Base-by-base conservation (phyloP, 441 rosid species). In the Arabidopsis lyrata region DNA sequence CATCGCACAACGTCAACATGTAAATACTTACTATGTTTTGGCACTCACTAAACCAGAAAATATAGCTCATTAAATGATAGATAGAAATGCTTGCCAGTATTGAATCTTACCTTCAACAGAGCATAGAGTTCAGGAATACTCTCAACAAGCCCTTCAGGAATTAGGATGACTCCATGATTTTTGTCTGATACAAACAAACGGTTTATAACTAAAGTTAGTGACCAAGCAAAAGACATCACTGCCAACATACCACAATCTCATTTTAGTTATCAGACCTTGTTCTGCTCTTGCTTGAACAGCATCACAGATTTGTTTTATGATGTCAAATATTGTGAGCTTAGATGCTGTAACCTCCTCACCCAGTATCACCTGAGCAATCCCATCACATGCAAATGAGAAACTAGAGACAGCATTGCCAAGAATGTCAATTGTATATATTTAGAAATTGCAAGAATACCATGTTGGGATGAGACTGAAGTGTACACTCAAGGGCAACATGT, bases 271-370 rank as follows among this genome's bases (percentile, higher is more conserved):
- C 6, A 80, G 62, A 93, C 97, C 99, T 88, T 86, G 85, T 70
- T 72, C 87, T 35, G 97, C 97, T 78, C 99, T 89, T 72, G 95
- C 94, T 85, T 93, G 97, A 78, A 96, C 95, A 42, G 99, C 98
- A 83, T 96, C 99, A 48, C 98, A 96, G 48, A 93, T 82, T 81
- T 96, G 97, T 72, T 72, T 86, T 63, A 96, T 78, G 49, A 96
- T 68, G 83, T 96, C 98, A 80, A 96, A 96, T 47, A 93, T 88
- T 11, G 98, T 96, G 69, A 93, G 95, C 86, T 96, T 93, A 72
- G 98, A 93, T 48, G 98, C 95, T 63, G 99, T 93, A 60, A 93
- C 97, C 83, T 96, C 99, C 82, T 93, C 99, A 11, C 97, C 99
- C 16, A 93, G 92, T 81, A 93, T 85, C 27, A 93, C 96, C 98